Evolutionary conservation across 2,329 filamentous ascomycete genomes (phyloP).

Genomic region (Paecilomyces dactylethromorphus): DNA sequence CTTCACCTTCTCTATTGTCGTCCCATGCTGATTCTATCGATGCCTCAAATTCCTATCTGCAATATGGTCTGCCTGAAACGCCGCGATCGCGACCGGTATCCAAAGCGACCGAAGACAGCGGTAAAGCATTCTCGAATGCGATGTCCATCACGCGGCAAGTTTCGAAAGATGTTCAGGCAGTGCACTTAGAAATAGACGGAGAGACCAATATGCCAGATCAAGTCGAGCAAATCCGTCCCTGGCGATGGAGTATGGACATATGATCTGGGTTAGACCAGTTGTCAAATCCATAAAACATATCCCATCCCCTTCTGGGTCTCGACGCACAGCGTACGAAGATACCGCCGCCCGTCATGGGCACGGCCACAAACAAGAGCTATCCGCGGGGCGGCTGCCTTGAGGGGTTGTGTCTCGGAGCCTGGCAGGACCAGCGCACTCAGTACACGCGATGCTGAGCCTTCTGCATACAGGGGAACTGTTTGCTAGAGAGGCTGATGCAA

Average conservation of each 20-base stretch:
- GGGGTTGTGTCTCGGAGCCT: not conserved
- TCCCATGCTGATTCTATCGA: slow-evolving; percentile 2
- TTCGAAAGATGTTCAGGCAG: slow-evolving; percentile 26
- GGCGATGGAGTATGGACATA: slow-evolving; percentile 40
- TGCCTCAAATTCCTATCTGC: slow-evolving; percentile 7
- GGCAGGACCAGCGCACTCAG: not conserved
- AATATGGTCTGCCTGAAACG: slow-evolving; percentile 18
- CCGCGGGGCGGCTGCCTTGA: not conserved
- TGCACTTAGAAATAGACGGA: slow-evolving; percentile 32
- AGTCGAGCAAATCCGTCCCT: slow-evolving; percentile 28
- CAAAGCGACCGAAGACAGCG: slow-evolving; percentile 25
- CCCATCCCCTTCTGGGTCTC: not conserved
- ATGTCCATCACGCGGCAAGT: slow-evolving; percentile 25
- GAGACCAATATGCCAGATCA: slow-evolving; percentile 21
- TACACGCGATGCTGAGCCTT: not conserved
- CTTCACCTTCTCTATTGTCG: not conserved
- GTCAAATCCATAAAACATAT: not conserved
- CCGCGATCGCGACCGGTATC: slow-evolving; percentile 30
- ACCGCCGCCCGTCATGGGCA: not conserved
- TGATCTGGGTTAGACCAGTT: slow-evolving; percentile 12
- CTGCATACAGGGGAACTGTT: not conserved
- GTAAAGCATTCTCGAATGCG: slow-evolving; percentile 23
- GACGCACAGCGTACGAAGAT: not conserved
- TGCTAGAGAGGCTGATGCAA: not conserved
- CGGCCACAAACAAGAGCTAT: not conserved